Conservation (phyloP, 768 basidiomycete species). For the Calocera viscosa region DNA sequence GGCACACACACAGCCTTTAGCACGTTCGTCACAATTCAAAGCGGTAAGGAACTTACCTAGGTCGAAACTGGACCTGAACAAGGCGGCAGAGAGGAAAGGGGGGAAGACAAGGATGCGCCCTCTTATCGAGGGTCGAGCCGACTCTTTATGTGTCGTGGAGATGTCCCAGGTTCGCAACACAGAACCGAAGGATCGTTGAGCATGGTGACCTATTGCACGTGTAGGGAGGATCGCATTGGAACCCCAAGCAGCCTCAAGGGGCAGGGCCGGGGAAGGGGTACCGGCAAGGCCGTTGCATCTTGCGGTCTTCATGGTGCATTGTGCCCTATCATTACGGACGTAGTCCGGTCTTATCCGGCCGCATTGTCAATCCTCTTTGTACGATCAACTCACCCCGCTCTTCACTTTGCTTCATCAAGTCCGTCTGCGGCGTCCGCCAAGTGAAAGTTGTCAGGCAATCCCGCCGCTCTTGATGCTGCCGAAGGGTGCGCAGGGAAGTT, state of each 20-base stretch:
- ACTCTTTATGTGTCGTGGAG: not conserved
- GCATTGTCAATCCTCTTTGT: no score
- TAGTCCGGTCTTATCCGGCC: no score
- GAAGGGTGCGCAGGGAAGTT: no score
- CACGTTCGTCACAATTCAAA: not conserved
- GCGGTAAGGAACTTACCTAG: not conserved
- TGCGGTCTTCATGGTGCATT: not conserved
- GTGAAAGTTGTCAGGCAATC: not conserved
- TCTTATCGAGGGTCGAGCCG: not conserved
- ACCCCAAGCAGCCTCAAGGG: not conserved
- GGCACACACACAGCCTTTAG: not conserved
- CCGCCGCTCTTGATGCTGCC: no score
- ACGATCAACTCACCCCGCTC: no score
- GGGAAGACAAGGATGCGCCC: not conserved
- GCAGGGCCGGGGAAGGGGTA: not conserved
- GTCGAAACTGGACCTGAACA: not conserved
- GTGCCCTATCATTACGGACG: no score
- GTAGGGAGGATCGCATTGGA: not conserved
- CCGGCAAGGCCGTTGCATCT: not conserved
- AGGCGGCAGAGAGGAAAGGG: not conserved
- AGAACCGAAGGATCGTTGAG: not conserved
- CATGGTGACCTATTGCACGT: conserved; percentile 4
- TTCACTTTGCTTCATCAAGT: no score
- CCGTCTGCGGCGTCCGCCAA: not conserved
- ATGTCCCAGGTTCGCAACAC: not conserved